Conservation (phyloP, 352 stramenopile genomes). For the Globisporangium nodosum region DNA sequence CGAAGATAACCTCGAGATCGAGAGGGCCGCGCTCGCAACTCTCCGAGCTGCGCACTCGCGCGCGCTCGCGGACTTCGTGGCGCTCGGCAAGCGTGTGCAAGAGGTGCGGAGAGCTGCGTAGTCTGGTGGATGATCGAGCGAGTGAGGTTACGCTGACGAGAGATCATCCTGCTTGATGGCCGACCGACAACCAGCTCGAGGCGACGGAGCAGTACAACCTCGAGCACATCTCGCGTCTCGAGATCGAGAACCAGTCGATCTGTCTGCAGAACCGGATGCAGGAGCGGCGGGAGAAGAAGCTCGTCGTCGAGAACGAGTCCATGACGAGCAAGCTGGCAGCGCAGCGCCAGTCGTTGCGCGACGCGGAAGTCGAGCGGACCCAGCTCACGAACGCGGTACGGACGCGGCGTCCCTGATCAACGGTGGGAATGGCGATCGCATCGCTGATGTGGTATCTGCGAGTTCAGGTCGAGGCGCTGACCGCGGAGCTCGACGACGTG, state of each 20-base stretch:
- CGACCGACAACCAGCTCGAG: slow-evolving; percentile 15
- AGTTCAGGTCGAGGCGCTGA: slow-evolving; percentile 20
- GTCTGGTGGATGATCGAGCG: background rate
- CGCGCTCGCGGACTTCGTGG: slow-evolving; percentile 14
- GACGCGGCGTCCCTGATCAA: background rate
- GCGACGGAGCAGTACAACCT: slow-evolving; percentile 25
- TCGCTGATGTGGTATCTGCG: background rate
- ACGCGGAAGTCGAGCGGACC: slow-evolving; percentile 6
- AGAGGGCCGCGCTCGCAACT: slow-evolving; percentile 4
- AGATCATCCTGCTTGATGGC: background rate
- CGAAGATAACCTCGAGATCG: slow-evolving; percentile 22
- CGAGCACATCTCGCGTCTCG: slow-evolving; percentile 32
- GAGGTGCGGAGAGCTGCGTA: slow-evolving; percentile 13
- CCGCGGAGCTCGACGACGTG: slow-evolving; percentile 28
- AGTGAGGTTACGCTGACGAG: background rate
- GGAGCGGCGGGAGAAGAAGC: slow-evolving; percentile 18
- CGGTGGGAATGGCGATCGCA: background rate
- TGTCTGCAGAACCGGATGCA: slow-evolving; percentile 22
- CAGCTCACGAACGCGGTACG: slow-evolving; percentile 22
- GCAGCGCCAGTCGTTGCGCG: slow-evolving; percentile 10
- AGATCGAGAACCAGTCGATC: slow-evolving; percentile 36
- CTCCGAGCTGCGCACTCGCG: slow-evolving; percentile 10
- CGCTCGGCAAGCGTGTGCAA: slow-evolving; percentile 21
- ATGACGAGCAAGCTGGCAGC: slow-evolving; percentile 11
- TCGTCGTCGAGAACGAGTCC: slow-evolving; percentile 17